Evolutionary conservation across 2,329 filamentous ascomycete species (phyloP), one percentile per base, ranked within the genome.

Genomic region (Calonectria pteridis): DNA sequence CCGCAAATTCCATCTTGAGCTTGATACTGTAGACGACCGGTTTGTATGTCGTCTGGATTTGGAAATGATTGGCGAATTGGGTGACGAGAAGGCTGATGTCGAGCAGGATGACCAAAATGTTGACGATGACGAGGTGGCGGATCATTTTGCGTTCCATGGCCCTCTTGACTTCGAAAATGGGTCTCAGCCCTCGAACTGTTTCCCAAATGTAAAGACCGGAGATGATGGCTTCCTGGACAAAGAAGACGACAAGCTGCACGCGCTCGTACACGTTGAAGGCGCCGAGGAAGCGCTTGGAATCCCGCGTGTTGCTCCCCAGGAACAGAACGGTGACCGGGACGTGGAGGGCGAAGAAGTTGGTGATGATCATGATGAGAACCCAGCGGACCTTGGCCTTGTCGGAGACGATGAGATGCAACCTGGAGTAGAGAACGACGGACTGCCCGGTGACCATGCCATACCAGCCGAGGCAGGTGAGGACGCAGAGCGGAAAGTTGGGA

Each of bases 371-470:
- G 69, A 77, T 84, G 2, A 92, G 84, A 0, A 91, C 87, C 31
- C 84, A 84, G 3, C 85, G 86, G 1, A 92, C 84, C 4, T 88
- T 81, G 2, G 82, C 81, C 26, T 86, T 73, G 83, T 90, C 88
- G 16, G 86, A 86, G 13, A 91, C 84, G n/a, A 93, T 86, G 2
- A 93, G 85, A 77, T 93, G 90, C 1, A 93, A 84, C 1, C 91
- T 87, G 1, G 90, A 93, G 82, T 91, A 93, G 1, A 93, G 84
- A 1, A 93, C 91, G 20, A 92, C 78, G 0, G 89, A 88, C 79
- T 92, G 90, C 0, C 91, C 91, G 0, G 90, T 91, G 0, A 93
- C 87, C 89, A 93, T 91, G 2, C 78, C 75, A 18, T 77, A 80
- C 81, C 83, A 84, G 5, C 81, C 81, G 14, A 81, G 71, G 16